Evolutionary conservation across 257 asterid species (phyloP), one percentile per base, ranked within the genome.

Genomic region (Lycium barbarum): DNA sequence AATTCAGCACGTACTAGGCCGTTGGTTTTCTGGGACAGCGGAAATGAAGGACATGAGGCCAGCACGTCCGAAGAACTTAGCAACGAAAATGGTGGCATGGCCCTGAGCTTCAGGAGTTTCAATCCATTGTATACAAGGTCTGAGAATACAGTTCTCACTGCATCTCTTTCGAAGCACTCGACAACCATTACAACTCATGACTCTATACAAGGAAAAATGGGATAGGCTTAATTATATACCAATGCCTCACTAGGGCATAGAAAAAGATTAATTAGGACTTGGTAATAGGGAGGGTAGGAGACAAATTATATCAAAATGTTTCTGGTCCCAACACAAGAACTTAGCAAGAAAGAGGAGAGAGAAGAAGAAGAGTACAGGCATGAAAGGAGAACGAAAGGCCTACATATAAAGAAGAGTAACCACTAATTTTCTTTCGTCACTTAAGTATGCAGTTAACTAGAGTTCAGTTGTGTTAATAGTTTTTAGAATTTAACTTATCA

Each of bases 121-220:
- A 49, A 91, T 91, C 93, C 93, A 91, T 85, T 91, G 92, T 10
- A 93, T 74, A 83, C 94, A 90, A 1, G 89, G 93, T 80, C 93
- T 15, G 1, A 93, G 45, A 20, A 84, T 86, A 84, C 94, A 93
- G 26, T 86, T 74, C 22, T 90, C 92, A 33, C 91, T 90, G 90
- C 96, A 93, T 0, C 96, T 94, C 54, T 91, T 93, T 3, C 96
- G 88, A n/a, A 93, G 96, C 49, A 93, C 91, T 22, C 96, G 90
- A 88, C 96, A 93, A 9, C 96, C 96, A 82, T 93, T 91, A 88
- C 96, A 93, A 84, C 96, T 93, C 96, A 92, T 89, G 9, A 36
- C 6, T 26, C n/a, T 67, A 26, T 26, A 26, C 33, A 26, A 26
- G 33, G 45, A 22, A 33, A 5, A 17, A 20, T 67, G 76, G 43